These are phyloP conservation scores for Calonectria ilicicola DNA, from an alignment of 2,329 filamentous ascomycete species.

Conservation along the genomic window DNA sequence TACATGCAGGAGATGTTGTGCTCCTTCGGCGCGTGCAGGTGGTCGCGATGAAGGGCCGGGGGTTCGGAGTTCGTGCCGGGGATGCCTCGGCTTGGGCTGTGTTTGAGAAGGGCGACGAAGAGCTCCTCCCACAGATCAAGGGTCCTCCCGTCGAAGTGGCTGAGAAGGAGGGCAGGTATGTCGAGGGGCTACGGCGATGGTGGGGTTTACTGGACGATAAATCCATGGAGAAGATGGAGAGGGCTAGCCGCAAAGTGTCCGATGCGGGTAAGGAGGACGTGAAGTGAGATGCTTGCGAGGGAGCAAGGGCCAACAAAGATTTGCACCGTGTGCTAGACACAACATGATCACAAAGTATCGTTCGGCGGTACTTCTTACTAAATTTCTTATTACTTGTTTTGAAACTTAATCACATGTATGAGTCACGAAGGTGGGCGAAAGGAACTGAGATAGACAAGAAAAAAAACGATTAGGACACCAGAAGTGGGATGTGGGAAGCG, in stretches of 20 bases:
- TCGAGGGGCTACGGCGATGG: slow-evolving; percentile 61
- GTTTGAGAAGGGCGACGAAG: slow-evolving; percentile 59
- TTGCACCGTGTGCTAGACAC: slow-evolving; percentile 10
- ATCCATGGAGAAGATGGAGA: slow-evolving; percentile 60
- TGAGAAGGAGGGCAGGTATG: slow-evolving; percentile 62
- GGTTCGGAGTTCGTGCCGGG: slow-evolving; percentile 67
- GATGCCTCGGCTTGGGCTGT: slow-evolving; percentile 72
- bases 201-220: slow-evolving; percentile 61
- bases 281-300: slow-evolving; percentile 31
- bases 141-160: slow-evolving; percentile 71
- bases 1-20: slow-evolving; percentile 68
- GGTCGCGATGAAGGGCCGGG: slow-evolving; percentile 63
- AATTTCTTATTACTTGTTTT: neutral
- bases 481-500: neutral
- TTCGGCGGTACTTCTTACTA: neutral
- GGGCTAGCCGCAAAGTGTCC: slow-evolving; percentile 54
- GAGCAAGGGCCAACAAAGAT: slow-evolving; percentile 14
- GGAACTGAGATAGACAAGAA: slow-evolving; percentile 13
- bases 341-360: slow-evolving; percentile 5
- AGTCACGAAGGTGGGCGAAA: slow-evolving; percentile 18
- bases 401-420: slow-evolving; percentile 20
- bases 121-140: slow-evolving; percentile 64
- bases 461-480: slow-evolving; percentile 15
- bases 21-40: slow-evolving; percentile 69
- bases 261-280: slow-evolving; percentile 43